Conservation (phyloP, 2,329 filamentous ascomycete genomes). For the Fusarium palustre region DNA sequence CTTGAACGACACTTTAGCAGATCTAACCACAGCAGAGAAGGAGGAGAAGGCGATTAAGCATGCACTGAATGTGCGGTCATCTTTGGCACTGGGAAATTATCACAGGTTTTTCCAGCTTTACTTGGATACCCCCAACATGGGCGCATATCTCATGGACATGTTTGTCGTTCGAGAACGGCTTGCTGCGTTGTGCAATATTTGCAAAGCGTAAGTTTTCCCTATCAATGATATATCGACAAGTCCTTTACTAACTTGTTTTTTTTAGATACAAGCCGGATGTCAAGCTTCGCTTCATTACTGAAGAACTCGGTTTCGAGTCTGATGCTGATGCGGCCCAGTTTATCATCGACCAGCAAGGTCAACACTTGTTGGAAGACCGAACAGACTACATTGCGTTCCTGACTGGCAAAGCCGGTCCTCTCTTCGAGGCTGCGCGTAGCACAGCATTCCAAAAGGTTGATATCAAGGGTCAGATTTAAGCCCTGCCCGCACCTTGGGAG, state of each 20-base stretch:
- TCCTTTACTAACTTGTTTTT: slow-evolving; percentile 58
- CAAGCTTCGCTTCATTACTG: slow-evolving; percentile 89
- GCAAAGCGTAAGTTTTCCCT: slow-evolving; percentile 81
- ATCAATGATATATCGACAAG: background rate
- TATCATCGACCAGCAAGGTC: slow-evolving; percentile 82
- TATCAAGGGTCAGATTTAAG: slow-evolving; percentile 95
- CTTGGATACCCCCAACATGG: slow-evolving; percentile 94
- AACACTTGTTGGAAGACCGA: slow-evolving; percentile 81
- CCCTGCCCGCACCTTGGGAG: slow-evolving; percentile 20
- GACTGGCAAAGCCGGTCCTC: slow-evolving; percentile 75
- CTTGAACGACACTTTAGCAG: slow-evolving; percentile 97
- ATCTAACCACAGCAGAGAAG: slow-evolving; percentile 99
- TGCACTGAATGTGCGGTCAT: slow-evolving; percentile 89
- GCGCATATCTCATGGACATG: slow-evolving; percentile 99
- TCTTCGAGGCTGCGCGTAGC: slow-evolving; percentile 80
- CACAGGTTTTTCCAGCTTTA: slow-evolving; percentile 98
- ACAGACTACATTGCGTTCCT: slow-evolving; percentile 79
- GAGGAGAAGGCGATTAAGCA: slow-evolving; percentile 86
- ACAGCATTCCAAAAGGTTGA: slow-evolving; percentile 88
- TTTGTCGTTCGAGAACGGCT: slow-evolving; percentile 95
- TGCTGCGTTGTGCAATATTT: slow-evolving; percentile 89
- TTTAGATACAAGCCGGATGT: slow-evolving; percentile 91
- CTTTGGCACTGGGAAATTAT: slow-evolving; percentile 93
- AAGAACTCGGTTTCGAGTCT: slow-evolving; percentile 95
- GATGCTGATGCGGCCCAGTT: slow-evolving; percentile 93